Base-by-base conservation (phyloP, 2,329 filamentous ascomycete species). In the Colletotrichum karsti region DNA sequence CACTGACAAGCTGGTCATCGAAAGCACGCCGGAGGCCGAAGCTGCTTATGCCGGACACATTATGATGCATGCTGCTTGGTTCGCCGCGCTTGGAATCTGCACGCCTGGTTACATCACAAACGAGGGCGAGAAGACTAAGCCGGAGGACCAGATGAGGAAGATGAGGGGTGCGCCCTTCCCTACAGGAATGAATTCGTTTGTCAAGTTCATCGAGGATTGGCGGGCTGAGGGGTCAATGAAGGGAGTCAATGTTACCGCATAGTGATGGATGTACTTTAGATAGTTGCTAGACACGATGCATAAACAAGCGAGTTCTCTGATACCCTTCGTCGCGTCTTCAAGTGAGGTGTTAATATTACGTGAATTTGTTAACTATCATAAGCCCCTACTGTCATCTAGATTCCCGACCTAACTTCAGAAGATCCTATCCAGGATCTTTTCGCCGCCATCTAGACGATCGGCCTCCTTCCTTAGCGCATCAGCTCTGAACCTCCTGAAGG, bases 401-500 rank as follows among this genome's bases (percentile, higher is more conserved):
- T n/a, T n/a, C n/a, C n/a, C n/a, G n/a, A n/a, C n/a, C n/a, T 15
- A 13, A 4, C 15, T 1, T 54, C 8, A 65, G 7, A 59, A 56
- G 18, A 69, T 68, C 39, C 61, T 50, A 20, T 69, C 60, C 2
- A 68, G 58, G 7, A 69, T 69, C 59, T 51, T 64, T 28, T 58
- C 37, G 4, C 64, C 68, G 3, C 68, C 68, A 20, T 92, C 89
- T 67, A 92, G 71, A 26, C 78, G 73, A 71, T 87, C 81, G 9
- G 90, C 85, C 78, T 92, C 84, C 69, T 82, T 84, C 72, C 87
- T 84, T 73, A 92, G 74, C n/a, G 87, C 83, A 78, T 92, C 90
- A 0, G 87, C 88, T 65, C 85, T 85, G 75, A 91, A 92, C 63
- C 82, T 84, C 71, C 86, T 82, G 69, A 91, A 92, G 0, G 90